Evolutionary conservation across 495 filamentous ascomycete genomes (phyloP), one percentile per base, ranked within the genome.

Genomic region (Aspergillus biplanus): DNA sequence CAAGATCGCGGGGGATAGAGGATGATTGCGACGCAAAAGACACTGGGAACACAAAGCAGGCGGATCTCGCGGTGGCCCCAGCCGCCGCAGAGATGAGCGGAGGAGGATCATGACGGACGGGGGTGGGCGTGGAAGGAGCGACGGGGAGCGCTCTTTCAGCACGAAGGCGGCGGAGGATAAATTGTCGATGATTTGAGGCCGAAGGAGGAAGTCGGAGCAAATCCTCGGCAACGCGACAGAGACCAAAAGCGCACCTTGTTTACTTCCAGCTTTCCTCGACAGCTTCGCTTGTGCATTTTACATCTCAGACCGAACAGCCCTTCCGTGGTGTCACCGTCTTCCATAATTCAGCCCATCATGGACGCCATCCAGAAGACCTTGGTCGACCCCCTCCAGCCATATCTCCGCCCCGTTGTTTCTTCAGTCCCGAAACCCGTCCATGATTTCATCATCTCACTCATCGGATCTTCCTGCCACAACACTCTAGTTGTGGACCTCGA

Each of bases 401-500:
- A 80, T 58, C 81, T 96, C 65, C 89, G 89, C 71, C 92, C 92
- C 53, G 79, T 96, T 63, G 92, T 92, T 56, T 83, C 88, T 66
- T 87, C 86, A 69, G 86, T 98, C 56, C 95, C 95, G 27, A 72
- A 83, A 21, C 91, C 91, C 15, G 82, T 98, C 73, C 84, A 85
- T 74, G 82, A 92, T 77, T 81, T 89, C 46, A 89, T 90, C 69
- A 77, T 89, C 65, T 88, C 89, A 48, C 84, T 98, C 74, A 85
- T 99, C 71, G 93, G 93, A 65, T 82, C 88, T 1, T 69, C 77
- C 65, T 98, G 95, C 84, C 95, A 98, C 85, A 86, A 86, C 71
- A 82, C 85, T 15, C 85, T 98, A 47, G 74, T 98, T 49, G 85
- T 92, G 64, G 86, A 95, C 64, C 80, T 98, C 72, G 89, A 96